Evolutionary conservation across 225 moss, liverwort and hornwort genomes (phyloP).

Genomic region (Polytrichum commune): DNA sequence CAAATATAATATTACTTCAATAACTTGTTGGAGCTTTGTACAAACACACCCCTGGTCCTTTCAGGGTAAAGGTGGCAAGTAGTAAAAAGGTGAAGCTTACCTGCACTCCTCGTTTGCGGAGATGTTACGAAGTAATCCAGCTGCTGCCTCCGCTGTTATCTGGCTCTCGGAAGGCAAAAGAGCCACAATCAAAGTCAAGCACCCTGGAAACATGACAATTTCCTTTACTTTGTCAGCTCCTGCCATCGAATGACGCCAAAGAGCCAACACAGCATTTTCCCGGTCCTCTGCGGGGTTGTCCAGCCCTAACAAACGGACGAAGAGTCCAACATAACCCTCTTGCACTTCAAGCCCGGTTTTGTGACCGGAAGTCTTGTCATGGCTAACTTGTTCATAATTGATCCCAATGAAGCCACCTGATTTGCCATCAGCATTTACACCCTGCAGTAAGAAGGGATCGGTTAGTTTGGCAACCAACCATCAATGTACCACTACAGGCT

Average conservation of each 20-base stretch:
- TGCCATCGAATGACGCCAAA: constrained; percentile 74
- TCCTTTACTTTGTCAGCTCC: constrained; percentile 67
- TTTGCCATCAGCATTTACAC: constrained; percentile 34
- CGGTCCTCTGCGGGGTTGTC: constrained; percentile 78
- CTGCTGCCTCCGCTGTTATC: constrained; percentile 69
- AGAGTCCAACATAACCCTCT: constrained; percentile 82
- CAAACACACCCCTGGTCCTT: too few species aligned
- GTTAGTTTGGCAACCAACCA: not conserved
- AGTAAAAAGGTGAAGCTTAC: constrained; percentile 11
- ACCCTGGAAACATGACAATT: constrained; percentile 76
- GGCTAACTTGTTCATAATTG: constrained; percentile 26
- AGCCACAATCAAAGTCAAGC: constrained; percentile 81
- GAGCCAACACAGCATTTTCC: constrained; percentile 75
- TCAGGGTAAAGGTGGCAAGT: constrained; percentile 6
- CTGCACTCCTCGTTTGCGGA: constrained; percentile 54
- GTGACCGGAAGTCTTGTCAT: constrained; percentile 30
- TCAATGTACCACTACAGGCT: not conserved
- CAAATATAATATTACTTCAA: too few species aligned
- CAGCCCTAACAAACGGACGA: constrained; percentile 75
- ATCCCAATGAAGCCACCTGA: constrained; percentile 13
- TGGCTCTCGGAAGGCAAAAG: constrained; percentile 71
- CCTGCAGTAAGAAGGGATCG: constrained; percentile 34
- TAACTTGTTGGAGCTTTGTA: too few species aligned
- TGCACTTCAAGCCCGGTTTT: constrained; percentile 48
- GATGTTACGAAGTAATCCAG: constrained; percentile 69